Evolutionary conservation across 1,284 basidiomycete genomes (phyloP), one percentile per base, ranked within the genome.

Genomic region (Malassezia vespertilionis): DNA sequence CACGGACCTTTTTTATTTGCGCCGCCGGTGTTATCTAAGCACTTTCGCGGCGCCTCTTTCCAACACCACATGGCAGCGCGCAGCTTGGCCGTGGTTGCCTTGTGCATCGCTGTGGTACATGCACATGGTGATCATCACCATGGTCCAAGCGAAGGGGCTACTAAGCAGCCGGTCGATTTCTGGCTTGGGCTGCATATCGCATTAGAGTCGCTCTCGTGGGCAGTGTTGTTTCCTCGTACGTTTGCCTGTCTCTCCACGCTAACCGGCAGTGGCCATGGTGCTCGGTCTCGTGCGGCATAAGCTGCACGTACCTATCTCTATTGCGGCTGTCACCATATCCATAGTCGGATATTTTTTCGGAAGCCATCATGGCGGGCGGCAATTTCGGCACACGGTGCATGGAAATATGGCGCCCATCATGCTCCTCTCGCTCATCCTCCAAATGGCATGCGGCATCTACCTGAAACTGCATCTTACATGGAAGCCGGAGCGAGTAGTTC

Each of bases 401-500:
- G 64, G 65, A 33, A 61, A 64, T 11, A 43, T 65, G 22, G 64
- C 64, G 3, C 57, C 46, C 7, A 20, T 67, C 2, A 38, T 70
- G 23, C 52, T 70, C 33, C 52, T 61, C 37, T 55, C 60, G 31
- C 52, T 71, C 10, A 44, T 47, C 3, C 54, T 54, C 2, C 90
- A 95, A 72, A 75, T 83, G 7, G 64, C 69, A 14, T 75, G 86
- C 40, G 90, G 90, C 5, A 77, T 89, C 49, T 96, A 93, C 72
- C 81, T 96, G 54, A 95, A 91, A 72, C 74, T 91, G 4, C 91
- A 96, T 71, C 81, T 95, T 17, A 78, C 89, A 54, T 65, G 63
- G 63, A 33, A 42, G n/a, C 51, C 47, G 3, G 86, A 95, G 72
- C 75, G 76, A 53, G 78, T 78, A 1, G 63, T 89, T 9, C 77